These are phyloP conservation scores for Podila horticola DNA, from an alignment of 192 early-diverging fungal species.

Conservation along the genomic window DNA sequence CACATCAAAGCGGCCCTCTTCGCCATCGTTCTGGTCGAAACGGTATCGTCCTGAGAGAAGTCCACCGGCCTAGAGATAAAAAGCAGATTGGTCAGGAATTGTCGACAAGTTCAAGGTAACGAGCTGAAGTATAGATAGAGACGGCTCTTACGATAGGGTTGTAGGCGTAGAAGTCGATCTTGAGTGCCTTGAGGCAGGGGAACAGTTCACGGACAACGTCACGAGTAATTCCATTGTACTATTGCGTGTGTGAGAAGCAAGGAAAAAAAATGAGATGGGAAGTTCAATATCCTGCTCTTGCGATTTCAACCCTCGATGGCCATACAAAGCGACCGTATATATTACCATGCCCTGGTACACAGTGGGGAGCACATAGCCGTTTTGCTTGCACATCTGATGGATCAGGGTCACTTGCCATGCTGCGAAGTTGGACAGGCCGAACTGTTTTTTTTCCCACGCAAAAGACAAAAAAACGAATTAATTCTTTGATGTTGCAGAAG, in stretches of 20 bases:
- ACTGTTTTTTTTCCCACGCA: slow-evolving; percentile 20
- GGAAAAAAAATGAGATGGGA: background rate
- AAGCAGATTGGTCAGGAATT: background rate
- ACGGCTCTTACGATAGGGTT: slow-evolving; percentile 59
- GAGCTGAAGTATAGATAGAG: background rate
- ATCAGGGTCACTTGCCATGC: slow-evolving; percentile 53
- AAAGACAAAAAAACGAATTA: slow-evolving; percentile 1
- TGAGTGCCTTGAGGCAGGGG: slow-evolving; percentile 63
- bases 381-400: slow-evolving; percentile 51
- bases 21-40: slow-evolving; percentile 11
- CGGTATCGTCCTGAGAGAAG: slow-evolving; percentile 30
- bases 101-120: background rate
- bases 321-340: background rate
- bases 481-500: background rate
- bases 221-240: slow-evolving; percentile 56
- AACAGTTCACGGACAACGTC: slow-evolving; percentile 59
- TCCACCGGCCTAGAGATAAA: slow-evolving; percentile 21
- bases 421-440: slow-evolving; percentile 53
- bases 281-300: background rate
- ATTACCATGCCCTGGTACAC: slow-evolving; percentile 57
- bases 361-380: slow-evolving; percentile 51
- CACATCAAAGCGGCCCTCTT: slow-evolving; percentile 20
- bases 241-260: background rate
- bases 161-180: slow-evolving; percentile 73
- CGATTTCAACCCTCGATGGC: background rate